Conservation (phyloP, 179 eudicot species). For the Vitellaria paradoxa region DNA sequence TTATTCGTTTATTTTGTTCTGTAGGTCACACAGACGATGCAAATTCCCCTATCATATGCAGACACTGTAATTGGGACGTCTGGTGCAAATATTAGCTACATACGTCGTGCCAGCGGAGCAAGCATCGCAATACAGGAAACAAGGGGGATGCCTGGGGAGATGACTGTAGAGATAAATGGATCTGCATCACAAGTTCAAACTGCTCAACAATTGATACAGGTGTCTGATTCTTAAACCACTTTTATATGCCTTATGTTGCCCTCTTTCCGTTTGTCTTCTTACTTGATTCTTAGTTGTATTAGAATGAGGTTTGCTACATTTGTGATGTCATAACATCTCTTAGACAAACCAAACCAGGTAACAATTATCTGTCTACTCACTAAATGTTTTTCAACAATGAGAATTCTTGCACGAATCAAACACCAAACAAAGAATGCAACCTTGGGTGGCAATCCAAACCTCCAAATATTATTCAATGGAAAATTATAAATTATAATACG, state of each 20-base stretch:
- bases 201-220: conserved; percentile 43
- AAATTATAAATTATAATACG: too few species aligned
- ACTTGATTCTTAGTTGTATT: too few species aligned
- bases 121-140: conserved; percentile 35
- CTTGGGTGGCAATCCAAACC: too few species aligned
- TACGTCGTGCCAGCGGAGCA: conserved; percentile 36
- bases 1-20: not conserved
- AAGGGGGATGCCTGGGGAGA: conserved; percentile 32
- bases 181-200: conserved; percentile 40
- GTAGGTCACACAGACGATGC: conserved; percentile 36
- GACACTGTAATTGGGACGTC: conserved; percentile 36
- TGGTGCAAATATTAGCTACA: conserved; percentile 33
- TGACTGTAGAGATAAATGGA: conserved; percentile 41
- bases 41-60: conserved; percentile 36
- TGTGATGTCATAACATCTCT: not conserved
- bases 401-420: too few species aligned
- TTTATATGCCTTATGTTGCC: not conserved
- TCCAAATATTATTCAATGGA: too few species aligned
- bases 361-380: too few species aligned
- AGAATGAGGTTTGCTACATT: not conserved
- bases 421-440: too few species aligned
- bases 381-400: too few species aligned
- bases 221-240: not conserved
- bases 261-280: not conserved
- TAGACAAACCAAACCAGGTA: too few species aligned